Evolutionary conservation across 2,329 filamentous ascomycete species (phyloP), one percentile per base, ranked within the genome.

Genomic region (Shiraia sp.): DNA sequence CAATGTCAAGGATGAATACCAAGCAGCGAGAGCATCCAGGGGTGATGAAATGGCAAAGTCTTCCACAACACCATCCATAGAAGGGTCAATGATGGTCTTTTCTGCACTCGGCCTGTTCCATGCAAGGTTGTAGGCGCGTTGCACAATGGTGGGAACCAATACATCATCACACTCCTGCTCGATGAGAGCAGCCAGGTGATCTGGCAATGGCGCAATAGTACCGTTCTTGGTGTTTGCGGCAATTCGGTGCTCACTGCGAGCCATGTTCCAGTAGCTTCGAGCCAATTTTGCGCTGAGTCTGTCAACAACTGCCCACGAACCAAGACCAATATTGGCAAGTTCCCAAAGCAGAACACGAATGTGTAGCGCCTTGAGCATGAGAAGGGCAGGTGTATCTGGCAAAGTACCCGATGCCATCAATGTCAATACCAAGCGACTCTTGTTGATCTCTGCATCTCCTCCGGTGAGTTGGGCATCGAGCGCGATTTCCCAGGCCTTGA

Each of bases 291-390:
- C 81, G 19, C 88, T 90, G 45, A 91, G 71, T 13, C 82, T 74
- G 53, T 91, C 85, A 45, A 86, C 81, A 35, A 82, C 71, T 16
- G 76, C 79, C 52, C 83, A 81, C n/a, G 77, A 75, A 49, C 85
- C 79, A 35, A 87, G 79, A 6, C 81, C 82, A 22, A 80, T 77
- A 50, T 85, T 81, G 26, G 86, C 83, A 32, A 82, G 75, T 54
- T 90, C 86, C 88, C 89, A 95, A 27, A 95, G 78, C 24, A 96
- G 79, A 31, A 96, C 82, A n/a, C 90, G 87, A 46, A 95, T 86
- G 63, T 97, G 92, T 26, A 97, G 75, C 1, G 92, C 88, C 69
- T 95, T 95, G 42, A 96, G 80, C 88, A 96, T 96, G 40, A 96
- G 78, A 30, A 90, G 81, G 33, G 81, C 79, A 1, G 92, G 90